Conservation (phyloP, 257 asterid genomes). For the Ehretia macrophylla region DNA sequence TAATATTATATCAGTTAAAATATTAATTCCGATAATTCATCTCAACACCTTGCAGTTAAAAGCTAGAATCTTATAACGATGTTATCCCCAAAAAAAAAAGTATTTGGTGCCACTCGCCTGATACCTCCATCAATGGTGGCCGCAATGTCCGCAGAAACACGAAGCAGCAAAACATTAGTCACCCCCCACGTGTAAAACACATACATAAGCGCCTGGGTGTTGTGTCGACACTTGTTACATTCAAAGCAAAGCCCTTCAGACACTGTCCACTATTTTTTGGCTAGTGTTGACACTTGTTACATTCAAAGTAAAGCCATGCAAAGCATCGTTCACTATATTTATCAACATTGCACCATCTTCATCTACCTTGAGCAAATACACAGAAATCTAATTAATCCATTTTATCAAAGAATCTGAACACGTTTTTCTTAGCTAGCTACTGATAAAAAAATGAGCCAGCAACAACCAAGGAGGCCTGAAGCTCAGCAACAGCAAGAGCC, state of each 20-base stretch:
- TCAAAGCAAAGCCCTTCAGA: not conserved
- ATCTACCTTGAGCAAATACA: not conserved
- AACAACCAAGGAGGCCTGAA: conserved; percentile 7
- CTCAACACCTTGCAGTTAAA: too few relatives aligned
- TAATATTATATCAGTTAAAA: too few relatives aligned
- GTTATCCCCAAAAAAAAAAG: too few relatives aligned
- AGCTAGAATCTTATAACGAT: too few relatives aligned
- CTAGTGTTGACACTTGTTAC: too few relatives aligned
- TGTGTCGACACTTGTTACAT: not conserved
- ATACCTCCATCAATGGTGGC: too few relatives aligned
- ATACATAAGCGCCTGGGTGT: not conserved
- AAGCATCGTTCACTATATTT: too few relatives aligned
- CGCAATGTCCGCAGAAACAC: not conserved
- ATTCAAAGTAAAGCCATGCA: too few relatives aligned
- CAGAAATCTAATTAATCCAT: not conserved
- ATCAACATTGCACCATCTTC: not conserved
- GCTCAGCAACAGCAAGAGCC: not conserved
- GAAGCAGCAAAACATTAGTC: not conserved
- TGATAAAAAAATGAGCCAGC: conserved; percentile 6
- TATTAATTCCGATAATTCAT: too few relatives aligned
- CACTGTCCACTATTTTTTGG: not conserved
- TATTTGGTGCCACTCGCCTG: too few relatives aligned
- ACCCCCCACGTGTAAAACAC: not conserved
- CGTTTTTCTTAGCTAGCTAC: too few relatives aligned
- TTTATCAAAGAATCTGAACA: not conserved